A percentile compares a stretch with the other conserved stretches of the same genome.
Evolutionary conservation across 1,284 basidiomycete genomes (phyloP).

Genomic region (Phellopilus nigrolimitatus): DNA sequence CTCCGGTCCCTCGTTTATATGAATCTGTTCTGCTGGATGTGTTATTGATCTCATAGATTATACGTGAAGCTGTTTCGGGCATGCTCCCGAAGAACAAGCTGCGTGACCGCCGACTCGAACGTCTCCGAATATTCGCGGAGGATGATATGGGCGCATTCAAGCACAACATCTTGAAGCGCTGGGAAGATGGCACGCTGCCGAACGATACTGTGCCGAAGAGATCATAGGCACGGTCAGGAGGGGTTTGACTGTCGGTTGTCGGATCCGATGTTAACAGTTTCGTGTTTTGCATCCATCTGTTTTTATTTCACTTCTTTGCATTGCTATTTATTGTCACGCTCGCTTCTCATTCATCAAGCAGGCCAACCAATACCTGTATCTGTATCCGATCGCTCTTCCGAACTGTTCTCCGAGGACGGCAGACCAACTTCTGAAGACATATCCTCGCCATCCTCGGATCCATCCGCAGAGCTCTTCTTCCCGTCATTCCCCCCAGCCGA

Average conservation of each 20-base stretch:
- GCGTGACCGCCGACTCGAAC: conserved; percentile 77
- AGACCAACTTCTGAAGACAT: not conserved
- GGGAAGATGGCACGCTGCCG: conserved; percentile 69
- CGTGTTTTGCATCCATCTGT: not conserved
- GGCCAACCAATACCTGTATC: not conserved
- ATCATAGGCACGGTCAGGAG: not conserved
- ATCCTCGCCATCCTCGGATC: too few species aligned
- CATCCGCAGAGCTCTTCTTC: too few species aligned
- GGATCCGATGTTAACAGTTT: too few species aligned
- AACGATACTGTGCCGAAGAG: conserved; percentile 2
- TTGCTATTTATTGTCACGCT: not conserved
- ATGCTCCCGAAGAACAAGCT: conserved; percentile 97
- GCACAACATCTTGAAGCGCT: conserved; percentile 65
- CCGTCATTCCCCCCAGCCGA: conserved; percentile 20
- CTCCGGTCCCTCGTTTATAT: too few species aligned
- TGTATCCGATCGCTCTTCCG: not conserved
- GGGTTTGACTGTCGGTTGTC: not conserved
- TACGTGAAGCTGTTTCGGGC: conserved; percentile 91
- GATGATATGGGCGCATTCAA: conserved; percentile 65
- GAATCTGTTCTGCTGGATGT: too few species aligned
- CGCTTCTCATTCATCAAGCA: not conserved
- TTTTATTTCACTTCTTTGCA: not conserved
- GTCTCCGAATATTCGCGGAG: conserved; percentile 82
- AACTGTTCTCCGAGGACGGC: not conserved
- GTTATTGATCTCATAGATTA: conserved; percentile 78